Percentiles rank a stretch among this genome's conserved stretches.
phyloP scores from a whole-genome alignment of 163 green algal species.

The Picocystis sp. region DNA sequence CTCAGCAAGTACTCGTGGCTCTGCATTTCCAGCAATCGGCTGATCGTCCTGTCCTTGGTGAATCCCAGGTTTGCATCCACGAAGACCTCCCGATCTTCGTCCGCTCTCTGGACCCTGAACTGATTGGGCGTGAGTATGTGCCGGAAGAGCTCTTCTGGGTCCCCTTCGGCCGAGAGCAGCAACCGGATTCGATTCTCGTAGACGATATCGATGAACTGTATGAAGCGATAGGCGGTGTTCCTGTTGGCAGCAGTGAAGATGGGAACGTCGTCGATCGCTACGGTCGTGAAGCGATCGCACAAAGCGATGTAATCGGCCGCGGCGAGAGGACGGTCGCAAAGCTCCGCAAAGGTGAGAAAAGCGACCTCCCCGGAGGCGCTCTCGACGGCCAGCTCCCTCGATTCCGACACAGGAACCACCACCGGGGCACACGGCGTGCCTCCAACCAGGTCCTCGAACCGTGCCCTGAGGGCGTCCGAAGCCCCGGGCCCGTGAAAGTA shows the following conservation, averaged over 20 bases:
- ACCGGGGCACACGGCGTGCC: conserved; percentile 42
- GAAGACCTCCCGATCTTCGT: conserved; percentile 16
- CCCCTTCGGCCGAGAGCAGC: conserved; percentile 48
- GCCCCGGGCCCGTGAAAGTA: conserved; percentile 11
- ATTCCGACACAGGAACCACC: conserved; percentile 2
- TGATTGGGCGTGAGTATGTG: conserved; percentile 38
- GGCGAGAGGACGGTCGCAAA: conserved; percentile 24
- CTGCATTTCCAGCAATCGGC: conserved; percentile 83
- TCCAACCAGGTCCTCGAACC: conserved; percentile 68
- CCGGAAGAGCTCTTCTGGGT: conserved; percentile 62
- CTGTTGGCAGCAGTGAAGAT: conserved; percentile 45
- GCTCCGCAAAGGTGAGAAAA: conserved; percentile 1
- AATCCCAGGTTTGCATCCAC: conserved; percentile 79
- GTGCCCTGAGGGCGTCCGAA: not conserved
- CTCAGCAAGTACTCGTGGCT: conserved; percentile 26
- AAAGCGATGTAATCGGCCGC: conserved; percentile 85
- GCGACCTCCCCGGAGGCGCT: not conserved
- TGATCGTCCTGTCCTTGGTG: conserved; percentile 73
- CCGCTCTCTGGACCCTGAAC: not conserved
- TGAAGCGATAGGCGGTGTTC: conserved; percentile 70
- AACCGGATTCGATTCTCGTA: conserved; percentile 73
- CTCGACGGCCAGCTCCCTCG: conserved; percentile 1
- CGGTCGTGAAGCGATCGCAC: conserved; percentile 41
- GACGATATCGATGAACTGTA: conserved; percentile 86
- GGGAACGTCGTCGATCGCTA: conserved; percentile 58